These are phyloP conservation scores for Rhizophagus clarus DNA, from an alignment of 192 early-diverging fungal species.

Conservation along the genomic window DNA sequence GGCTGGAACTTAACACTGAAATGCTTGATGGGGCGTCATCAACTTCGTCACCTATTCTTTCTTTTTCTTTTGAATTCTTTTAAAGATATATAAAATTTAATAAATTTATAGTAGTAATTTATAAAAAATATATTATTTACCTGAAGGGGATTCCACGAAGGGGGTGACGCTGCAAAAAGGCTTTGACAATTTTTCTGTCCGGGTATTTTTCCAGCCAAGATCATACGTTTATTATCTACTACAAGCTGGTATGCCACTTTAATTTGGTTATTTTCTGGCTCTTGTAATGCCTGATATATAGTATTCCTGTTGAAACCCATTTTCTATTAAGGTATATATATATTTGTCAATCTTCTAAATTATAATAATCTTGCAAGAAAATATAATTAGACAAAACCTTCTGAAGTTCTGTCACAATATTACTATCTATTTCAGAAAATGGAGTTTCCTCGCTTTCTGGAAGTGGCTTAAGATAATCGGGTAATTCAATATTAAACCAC, in stretches of 20 bases:
- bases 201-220: constrained; percentile 50
- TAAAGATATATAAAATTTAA: background rate
- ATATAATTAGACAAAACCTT: constrained; percentile 48
- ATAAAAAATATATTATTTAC: constrained; percentile 34
- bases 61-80: constrained; percentile 12
- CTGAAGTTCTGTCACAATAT: constrained; percentile 76
- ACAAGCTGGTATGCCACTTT: constrained; percentile 97
- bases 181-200: constrained; percentile 62
- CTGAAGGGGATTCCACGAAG: constrained; percentile 66
- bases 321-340: constrained; percentile 51
- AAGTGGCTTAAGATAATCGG: constrained; percentile 88
- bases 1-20: constrained; percentile 57
- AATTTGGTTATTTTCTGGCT: constrained; percentile 88
- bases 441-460: constrained; percentile 69
- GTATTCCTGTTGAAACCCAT: constrained; percentile 70
- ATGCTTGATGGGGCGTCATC: constrained; percentile 52
- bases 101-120: background rate
- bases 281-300: constrained; percentile 75
- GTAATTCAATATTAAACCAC: constrained; percentile 92
- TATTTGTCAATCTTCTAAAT: background rate
- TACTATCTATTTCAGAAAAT: constrained; percentile 73
- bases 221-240: constrained; percentile 79
- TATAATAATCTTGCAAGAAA: background rate
- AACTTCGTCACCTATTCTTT: background rate
- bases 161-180: constrained; percentile 69